A percentile compares a stretch with the other conserved stretches of the same genome.
Evolutionary conservation across 352 stramenopile genomes (phyloP).

Genomic region (Pythium volutum): DNA sequence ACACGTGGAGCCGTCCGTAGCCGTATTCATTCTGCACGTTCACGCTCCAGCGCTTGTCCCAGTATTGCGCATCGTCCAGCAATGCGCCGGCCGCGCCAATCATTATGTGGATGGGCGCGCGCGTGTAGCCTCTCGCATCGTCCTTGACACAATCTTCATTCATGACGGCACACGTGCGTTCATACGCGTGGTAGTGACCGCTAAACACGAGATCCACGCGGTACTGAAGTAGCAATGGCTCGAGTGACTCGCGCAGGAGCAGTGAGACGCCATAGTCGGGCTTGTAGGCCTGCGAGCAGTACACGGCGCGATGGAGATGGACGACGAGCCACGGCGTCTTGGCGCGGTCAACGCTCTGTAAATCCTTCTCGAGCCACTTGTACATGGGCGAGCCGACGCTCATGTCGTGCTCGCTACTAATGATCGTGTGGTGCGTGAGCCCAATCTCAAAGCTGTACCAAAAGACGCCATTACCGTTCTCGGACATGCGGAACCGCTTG

Average conservation of each 20-base stretch:
- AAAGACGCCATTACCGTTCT: conserved; percentile 30
- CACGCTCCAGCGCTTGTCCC: conserved; percentile 20
- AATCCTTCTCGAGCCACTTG: conserved; percentile 28
- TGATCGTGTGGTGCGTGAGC: conserved; percentile 21
- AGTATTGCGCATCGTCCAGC: conserved; percentile 23
- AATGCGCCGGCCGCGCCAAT: conserved; percentile 26
- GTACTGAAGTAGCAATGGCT: conserved; percentile 26
- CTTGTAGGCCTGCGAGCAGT: conserved; percentile 17
- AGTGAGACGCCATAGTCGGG: conserved; percentile 17
- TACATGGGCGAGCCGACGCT: conserved; percentile 19
- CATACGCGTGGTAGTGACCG: conserved; percentile 33
- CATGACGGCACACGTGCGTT: conserved; percentile 26
- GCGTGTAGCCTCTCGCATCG: conserved; percentile 4
- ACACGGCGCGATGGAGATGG: conserved; percentile 21
- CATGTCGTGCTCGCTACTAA: conserved; percentile 32
- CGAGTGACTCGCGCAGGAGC: conserved; percentile 17
- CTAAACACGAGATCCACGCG: conserved; percentile 27
- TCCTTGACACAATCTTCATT: conserved; percentile 4
- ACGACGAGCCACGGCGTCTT: conserved; percentile 30
- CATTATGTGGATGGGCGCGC: conserved; percentile 30
- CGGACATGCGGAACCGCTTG: conserved; percentile 56
- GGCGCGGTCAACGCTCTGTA: conserved; percentile 1
- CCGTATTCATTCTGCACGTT: conserved; percentile 24
- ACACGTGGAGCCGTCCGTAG: conserved; percentile 29
- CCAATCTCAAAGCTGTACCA: conserved; percentile 30